Evolutionary conservation across 108 stramenopile species (phyloP).

Genomic region (Cyclotella atomus): DNA sequence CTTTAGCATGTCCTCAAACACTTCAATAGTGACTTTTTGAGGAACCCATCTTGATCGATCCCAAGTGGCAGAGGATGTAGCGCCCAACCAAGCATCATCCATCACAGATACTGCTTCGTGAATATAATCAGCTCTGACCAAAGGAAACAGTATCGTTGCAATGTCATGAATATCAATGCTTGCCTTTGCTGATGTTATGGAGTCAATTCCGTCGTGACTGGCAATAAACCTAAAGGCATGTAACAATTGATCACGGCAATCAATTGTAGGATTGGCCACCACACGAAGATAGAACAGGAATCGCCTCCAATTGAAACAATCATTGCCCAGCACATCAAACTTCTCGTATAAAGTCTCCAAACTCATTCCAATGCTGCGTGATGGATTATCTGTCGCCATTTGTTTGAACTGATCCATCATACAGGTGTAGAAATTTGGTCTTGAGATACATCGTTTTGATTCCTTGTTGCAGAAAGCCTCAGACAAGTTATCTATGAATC

Average conservation of each 20-base stretch:
- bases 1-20: slow-evolving; percentile 33
- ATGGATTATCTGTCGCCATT: neutral
- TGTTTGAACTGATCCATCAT: slow-evolving; percentile 14
- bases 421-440: slow-evolving; percentile 29
- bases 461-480: slow-evolving; percentile 27
- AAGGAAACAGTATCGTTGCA: slow-evolving; percentile 26
- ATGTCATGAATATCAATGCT: slow-evolving; percentile 33
- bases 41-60: neutral
- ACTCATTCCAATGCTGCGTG: neutral
- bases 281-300: slow-evolving; percentile 38
- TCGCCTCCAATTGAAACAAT: slow-evolving; percentile 31
- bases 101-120: slow-evolving; percentile 13
- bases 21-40: slow-evolving; percentile 21
- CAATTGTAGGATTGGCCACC: slow-evolving; percentile 22
- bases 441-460: slow-evolving; percentile 27
- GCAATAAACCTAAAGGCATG: slow-evolving; percentile 32
- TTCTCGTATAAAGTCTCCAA: slow-evolving; percentile 24
- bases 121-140: slow-evolving; percentile 22
- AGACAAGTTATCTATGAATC: slow-evolving; percentile 16
- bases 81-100: slow-evolving; percentile 34
- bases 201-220: slow-evolving; percentile 12
- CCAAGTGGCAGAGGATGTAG: slow-evolving; percentile 3
- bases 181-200: slow-evolving; percentile 1
- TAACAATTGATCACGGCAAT: slow-evolving; percentile 18
- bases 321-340: slow-evolving; percentile 23